Evolutionary conservation across 2,329 filamentous ascomycete genomes (phyloP), one percentile per base, ranked within the genome.

Genomic region (Chaetothyriales sp.): DNA sequence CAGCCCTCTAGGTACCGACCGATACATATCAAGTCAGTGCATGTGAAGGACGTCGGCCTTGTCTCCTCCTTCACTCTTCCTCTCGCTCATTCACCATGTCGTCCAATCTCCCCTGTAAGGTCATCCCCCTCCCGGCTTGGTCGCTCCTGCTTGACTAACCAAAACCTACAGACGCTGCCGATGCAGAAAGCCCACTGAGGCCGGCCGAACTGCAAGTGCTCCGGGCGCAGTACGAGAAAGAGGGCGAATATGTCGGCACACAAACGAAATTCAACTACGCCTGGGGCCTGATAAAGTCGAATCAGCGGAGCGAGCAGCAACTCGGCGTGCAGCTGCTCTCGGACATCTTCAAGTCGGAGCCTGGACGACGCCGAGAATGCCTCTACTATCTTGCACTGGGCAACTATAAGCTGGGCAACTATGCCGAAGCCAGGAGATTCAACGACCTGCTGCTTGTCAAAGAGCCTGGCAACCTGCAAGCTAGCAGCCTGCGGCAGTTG

Each of bases 241-340:
- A 98, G 71, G 92, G 90, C 60, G 86, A 94, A 63, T 93, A 94
- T 74, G 90, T 95, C 54, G 89, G 90, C 53, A 79, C 98, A 43
- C 92, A 98, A 70, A 98, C 92, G 55, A 96, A 96, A 67, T 98
- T 98, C 79, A 98, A 98, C 80, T 96, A 90, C 68, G 90, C 92
- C 65, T 98, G 92, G 92, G 92, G 92, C 59, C 78, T 98, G 59
- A 95, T 98, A 62, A 98, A 96, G 74, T 95, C 90, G 55, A 81
- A 80, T 65, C 71, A 75, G 49, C 86, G 92, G 59, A 68, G 75
- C 65, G 89, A 98, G 62, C 90, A 96, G 67, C 90, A 96, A 74
- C 81, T 92, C 68, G 90, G 90, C 62, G 88, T 96, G 57, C 86
- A 86, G 58, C 79, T 96, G 32, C 83, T 96, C 53, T 89, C 87